These are phyloP conservation scores for Persicaria tinctoria DNA, from an alignment of 148 eudicot genomes.

Conservation along the genomic window DNA sequence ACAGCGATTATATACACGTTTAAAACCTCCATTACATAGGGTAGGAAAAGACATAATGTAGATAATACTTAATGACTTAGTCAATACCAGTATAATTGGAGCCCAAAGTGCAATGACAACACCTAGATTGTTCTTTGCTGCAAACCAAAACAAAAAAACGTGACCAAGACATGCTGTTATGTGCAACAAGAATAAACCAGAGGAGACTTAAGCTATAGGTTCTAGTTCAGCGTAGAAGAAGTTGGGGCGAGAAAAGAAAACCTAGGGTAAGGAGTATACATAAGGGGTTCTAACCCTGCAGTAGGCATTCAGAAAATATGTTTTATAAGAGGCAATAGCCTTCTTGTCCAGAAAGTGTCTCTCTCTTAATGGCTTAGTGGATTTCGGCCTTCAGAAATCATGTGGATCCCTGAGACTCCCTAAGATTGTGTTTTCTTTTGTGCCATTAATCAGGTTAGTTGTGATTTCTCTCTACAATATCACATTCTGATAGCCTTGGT, in stretches of 20 bases:
- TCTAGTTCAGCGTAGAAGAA: neutral
- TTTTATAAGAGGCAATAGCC: too few relatives aligned
- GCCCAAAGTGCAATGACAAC: conserved; percentile 94
- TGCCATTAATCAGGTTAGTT: too few relatives aligned
- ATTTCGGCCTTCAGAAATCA: too few relatives aligned
- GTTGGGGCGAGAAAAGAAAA: too few relatives aligned
- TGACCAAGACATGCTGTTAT: neutral
- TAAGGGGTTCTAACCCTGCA: too few relatives aligned
- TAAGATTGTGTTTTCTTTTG: too few relatives aligned
- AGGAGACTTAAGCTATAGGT: neutral
- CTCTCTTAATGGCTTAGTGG: too few relatives aligned
- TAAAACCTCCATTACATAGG: conserved; percentile 1
- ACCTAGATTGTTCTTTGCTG: conserved; percentile 89
- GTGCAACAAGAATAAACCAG: neutral
- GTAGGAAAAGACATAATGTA: neutral
- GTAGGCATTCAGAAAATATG: too few relatives aligned
- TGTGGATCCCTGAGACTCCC: too few relatives aligned
- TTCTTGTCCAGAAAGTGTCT: too few relatives aligned
- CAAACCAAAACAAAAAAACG: conserved; percentile 18
- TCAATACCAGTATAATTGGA: conserved; percentile 80
- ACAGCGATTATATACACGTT: conserved; percentile 8
- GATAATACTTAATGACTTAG: neutral
- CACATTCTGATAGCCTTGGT: neutral
- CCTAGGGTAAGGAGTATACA: too few relatives aligned
- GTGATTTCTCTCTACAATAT: too few relatives aligned